These are phyloP conservation scores for Lactifluus volemus DNA, from an alignment of 768 basidiomycete species.

Conservation along the genomic window DNA sequence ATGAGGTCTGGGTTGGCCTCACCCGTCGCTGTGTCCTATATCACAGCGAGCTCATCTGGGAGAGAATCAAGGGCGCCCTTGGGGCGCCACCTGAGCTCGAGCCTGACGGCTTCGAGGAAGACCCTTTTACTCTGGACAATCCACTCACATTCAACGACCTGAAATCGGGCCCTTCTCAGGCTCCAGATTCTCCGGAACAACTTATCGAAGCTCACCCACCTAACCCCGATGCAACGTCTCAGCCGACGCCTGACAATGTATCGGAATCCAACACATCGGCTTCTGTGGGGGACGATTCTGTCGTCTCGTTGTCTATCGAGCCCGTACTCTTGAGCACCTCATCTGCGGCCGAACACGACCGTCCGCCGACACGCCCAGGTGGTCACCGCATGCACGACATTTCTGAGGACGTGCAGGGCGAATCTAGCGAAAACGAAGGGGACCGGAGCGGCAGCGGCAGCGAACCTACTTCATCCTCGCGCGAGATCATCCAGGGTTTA, in stretches of 20 bases:
- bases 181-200: not conserved
- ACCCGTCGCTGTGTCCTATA: constrained; percentile 68
- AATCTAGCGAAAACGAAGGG: constrained; percentile 7
- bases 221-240: not conserved
- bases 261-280: not conserved
- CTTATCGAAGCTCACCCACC: not conserved
- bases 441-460: not conserved
- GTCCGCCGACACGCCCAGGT: constrained; percentile 29
- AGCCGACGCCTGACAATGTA: constrained; percentile 1
- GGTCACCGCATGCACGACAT: constrained; percentile 29
- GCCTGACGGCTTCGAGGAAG: constrained; percentile 37
- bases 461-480: not conserved
- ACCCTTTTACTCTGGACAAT: constrained; percentile 5
- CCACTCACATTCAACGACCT: constrained; percentile 4
- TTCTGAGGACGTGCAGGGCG: constrained; percentile 16
- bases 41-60: constrained; percentile 85
- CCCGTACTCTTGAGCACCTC: constrained; percentile 39
- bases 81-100: constrained; percentile 84
- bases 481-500: constrained; percentile 41
- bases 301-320: constrained; percentile 34
- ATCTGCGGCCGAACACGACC: constrained; percentile 19
- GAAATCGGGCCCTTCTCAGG: not conserved
- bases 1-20: constrained; percentile 63
- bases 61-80: constrained; percentile 78
- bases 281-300: not conserved